Base-by-base conservation (phyloP, 2,329 filamentous ascomycete species). In the Aspergillus ruber region DNA sequence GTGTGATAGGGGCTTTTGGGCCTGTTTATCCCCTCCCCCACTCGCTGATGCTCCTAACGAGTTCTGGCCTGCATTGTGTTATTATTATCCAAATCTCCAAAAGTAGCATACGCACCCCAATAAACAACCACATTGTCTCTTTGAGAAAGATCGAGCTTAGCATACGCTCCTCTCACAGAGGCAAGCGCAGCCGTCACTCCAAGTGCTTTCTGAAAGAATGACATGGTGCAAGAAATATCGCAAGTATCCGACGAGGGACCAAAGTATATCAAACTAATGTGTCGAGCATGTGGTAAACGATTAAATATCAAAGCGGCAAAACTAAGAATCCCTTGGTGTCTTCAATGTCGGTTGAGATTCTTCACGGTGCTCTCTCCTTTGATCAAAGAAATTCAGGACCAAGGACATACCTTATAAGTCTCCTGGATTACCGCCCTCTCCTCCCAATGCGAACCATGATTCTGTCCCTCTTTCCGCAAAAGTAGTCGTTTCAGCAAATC, bases 41-140 rank as follows among this genome's bases (percentile, higher is more conserved):
- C 58, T 65, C 3, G 69, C 10, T 29, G 25, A 29, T 29, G 25
- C 70, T 49, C 74, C 69, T 8, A 71, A 74, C 0, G 82, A 86
- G 61, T 86, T 86, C 59, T 86, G 83, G 70, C 82, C 62, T 67
- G 43, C 6, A 25, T 4, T 7, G 6, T 42, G 27, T 12, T 7
- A 4, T 10, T 32, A 40, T 42, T 15, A 29, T 32, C 9, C 21
- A 13, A 8, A 18, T 2, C 9, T 32, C 9, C n/a, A 13, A 15
- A 8, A 23, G 3, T 2, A 29, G 6, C 13, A 35, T 17, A 50
- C 56, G 42, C 52, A 69, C 66, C 84, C 83, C 83, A 87, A 63
- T 87, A 87, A 1, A 85, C 72, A 21, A 78, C 82, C 46, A 86
- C 60, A 56, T 85, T 86, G 43, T 63, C 71, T 2, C 60, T 56